Base-by-base conservation (phyloP, 2,329 filamentous ascomycete genomes). In the Aspergillus japonicus region DNA sequence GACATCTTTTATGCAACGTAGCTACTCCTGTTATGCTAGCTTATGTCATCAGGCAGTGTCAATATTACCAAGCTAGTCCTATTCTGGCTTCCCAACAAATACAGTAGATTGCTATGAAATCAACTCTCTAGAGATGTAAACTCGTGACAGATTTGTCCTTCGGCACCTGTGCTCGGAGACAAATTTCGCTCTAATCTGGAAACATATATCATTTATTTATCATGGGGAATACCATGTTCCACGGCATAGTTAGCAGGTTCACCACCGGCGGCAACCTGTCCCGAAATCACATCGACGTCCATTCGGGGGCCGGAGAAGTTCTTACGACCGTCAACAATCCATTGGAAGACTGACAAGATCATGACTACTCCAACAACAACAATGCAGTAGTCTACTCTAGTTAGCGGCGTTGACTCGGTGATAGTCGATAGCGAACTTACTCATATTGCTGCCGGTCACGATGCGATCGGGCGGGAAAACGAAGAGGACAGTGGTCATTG, bases 401-500 rank as follows among this genome's bases (percentile, higher is more conserved):
- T 67, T 39, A 62, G 65, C 14, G 19, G 54, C 5, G 8, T 12
- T 24, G 5, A 16, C 11, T 11, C 19, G 1, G 26, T 24, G 12
- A 42, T 39, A 24, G 4, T 26, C 11, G 10, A 5, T n/a, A 10
- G 16, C 11, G 19, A 33, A 76, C 80, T 68, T 77, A 83, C 83
- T 92, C 89, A 92, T 92, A 75, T 85, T 91, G 65, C 77, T 84
- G 0, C 82, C 80, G 0, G 85, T 86, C 2, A 88, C 87, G 0
- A 87, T 88, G 4, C 87, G 69, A 7, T 81, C 82, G 0, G 89
- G 89, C 3, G 89, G 89, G 74, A 92, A 91, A 21, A 91, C 81
- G 75, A 92, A 92, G 0, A 92, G 80, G 0, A 91, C 85, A 0
- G 88, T 91, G 0, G 89, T 92, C n/a, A 92, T 72, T 12, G 85